These are phyloP conservation scores for Crepidotus variabilis DNA, from an alignment of 768 basidiomycete species.

Conservation along the genomic window DNA sequence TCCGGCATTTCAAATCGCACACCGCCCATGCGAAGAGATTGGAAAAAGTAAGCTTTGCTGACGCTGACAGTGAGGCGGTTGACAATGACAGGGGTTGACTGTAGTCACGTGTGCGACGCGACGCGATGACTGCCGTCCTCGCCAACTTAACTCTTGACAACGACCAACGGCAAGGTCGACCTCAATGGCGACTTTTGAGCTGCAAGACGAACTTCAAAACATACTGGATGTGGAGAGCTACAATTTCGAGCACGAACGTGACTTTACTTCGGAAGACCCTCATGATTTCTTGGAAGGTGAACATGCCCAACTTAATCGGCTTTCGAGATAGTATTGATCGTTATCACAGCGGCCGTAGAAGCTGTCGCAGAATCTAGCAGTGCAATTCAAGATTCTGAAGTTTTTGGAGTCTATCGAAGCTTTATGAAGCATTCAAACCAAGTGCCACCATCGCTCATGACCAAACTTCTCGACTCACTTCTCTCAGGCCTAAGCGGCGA, in stretches of 20 bases:
- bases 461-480: conserved; percentile 85
- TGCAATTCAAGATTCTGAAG: conserved; percentile 58
- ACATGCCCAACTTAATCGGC: conserved; percentile 13
- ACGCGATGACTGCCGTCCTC: conserved; percentile 7
- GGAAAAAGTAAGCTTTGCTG: too few species aligned
- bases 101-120: conserved; percentile 12
- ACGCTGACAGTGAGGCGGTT: neutral
- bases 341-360: conserved; percentile 65
- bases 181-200: conserved; percentile 51
- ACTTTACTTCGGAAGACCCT: conserved; percentile 53
- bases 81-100: neutral
- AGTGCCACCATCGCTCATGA: conserved; percentile 65
- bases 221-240: conserved; percentile 60
- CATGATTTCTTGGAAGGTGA: conserved; percentile 57
- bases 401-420: conserved; percentile 81
- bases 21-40: too few species aligned
- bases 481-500: conserved; percentile 71
- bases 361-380: conserved; percentile 75
- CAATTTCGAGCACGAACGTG: conserved; percentile 65
- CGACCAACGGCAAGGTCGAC: neutral
- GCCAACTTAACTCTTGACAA: neutral
- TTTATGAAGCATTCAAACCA: conserved; percentile 72
- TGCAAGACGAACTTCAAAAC: conserved; percentile 73
- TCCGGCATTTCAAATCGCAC: too few species aligned
- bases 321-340: neutral